Evolutionary conservation across 2,329 filamentous ascomycete species (phyloP), one percentile per base, ranked within the genome.

Genomic region (Fusarium protoensiforme): DNA sequence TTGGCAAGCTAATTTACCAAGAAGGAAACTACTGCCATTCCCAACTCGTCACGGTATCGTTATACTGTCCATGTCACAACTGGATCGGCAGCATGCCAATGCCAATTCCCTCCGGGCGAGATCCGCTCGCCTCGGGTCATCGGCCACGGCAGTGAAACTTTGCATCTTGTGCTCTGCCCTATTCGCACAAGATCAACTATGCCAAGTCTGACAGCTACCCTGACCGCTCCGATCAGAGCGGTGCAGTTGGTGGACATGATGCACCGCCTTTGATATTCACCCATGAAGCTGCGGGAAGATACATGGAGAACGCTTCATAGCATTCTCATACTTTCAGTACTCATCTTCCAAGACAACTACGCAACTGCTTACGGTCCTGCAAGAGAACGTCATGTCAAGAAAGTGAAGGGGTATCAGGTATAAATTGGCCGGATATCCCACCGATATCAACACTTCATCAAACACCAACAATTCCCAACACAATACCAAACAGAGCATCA

Each of bases 391-490:
- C 7, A 33, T 33, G 18, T 31, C 7, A 20, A 51, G 27, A 51
- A 20, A 6, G 7, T 2, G 43, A 51, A n/a, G 27, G 8, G 18
- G 13, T 1, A 5, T 14, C 7, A 16, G 7, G 27, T 53, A 53
- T 53, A 53, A 53, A 53, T 53, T 20, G 1, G 2, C 7, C 11
- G 4, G 27, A 14, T 53, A 31, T 14, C 11, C 46, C 0, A 13
- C 0, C 18, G 2, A 31, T 2, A 3, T 20, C 18, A 1, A 2
- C 0, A 29, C 11, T 53, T 9, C 1, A 31, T 51, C 18, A 31
- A 20, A 29, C 11, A 31, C 46, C 8, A 53, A 51, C 18, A 20
- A 3, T 1, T 1, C 10, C 2, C 11, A 9, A 13, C 24, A 51
- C 6, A 31, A 51, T 9, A n/a, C 2, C 46, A 29, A 13, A 1